Base-by-base conservation (phyloP, 345 rosid species). In the Rhodamnia rubescens region DNA sequence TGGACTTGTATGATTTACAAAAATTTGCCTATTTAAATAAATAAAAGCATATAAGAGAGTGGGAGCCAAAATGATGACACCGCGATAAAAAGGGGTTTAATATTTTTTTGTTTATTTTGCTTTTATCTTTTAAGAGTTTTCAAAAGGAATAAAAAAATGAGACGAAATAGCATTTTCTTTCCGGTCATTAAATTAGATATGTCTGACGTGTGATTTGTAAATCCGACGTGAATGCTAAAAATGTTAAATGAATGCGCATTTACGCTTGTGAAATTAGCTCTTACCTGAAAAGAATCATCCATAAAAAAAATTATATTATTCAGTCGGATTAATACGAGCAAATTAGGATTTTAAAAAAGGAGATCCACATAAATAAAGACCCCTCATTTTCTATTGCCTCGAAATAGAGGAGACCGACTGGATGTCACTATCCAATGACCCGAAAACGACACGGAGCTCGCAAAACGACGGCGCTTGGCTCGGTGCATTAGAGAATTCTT, bases 91-190 rank as follows among this genome's bases (percentile, higher is more conserved):
- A 59, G 13, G 0, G 2, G 36, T 58, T 58, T 58, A 10, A 49
- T 49, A 3, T 26, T 58, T 53, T 1, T 55, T 55, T 1, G 3
- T 57, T 57, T 5, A 26, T 57, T 26, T 57, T 5, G 7, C 7
- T 57, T 26, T 26, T 14, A 57, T 4, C 0, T 0, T 0, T 6
- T 0, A n/a, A 26, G 36, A n/a, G 9, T 58, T n/a, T 58, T n/a
- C 8, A 2, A 6, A 58, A 58, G 27, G 26, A 57, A 57, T 11
- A 57, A 11, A 4, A 57, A 0, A 57, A 0, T 0, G 7, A 10
- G 29, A 24, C 2, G 3, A 26, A 24, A 56, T 56, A 3, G 27
- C 1, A 0, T 7, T n/a, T 58, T 58, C 2, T 58, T 8, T 47
- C 13, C 27, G 13, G 7, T n/a, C 4, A n/a, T n/a, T 58, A 12